Evolutionary conservation across 2,329 filamentous ascomycete species (phyloP).

Genomic region (Trichoderma oligosporum): DNA sequence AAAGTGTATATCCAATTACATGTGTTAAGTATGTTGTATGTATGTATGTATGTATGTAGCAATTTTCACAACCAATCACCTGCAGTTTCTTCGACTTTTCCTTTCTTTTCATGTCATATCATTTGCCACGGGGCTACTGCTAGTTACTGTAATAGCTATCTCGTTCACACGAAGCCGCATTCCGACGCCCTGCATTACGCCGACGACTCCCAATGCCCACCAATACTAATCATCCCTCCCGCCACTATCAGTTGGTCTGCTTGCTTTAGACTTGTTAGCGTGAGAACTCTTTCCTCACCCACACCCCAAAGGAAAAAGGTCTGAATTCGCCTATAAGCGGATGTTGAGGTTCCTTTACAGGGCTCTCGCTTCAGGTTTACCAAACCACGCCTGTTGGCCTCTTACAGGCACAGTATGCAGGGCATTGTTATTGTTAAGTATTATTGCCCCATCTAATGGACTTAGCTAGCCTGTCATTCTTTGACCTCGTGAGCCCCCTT

Average conservation of each 20-base stretch:
- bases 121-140: conserved; percentile 6
- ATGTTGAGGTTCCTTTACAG: not conserved
- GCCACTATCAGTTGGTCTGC: conserved; percentile 1
- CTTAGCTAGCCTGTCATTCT: not conserved
- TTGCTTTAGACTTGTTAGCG: not conserved
- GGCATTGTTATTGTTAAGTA: not conserved
- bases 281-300: not conserved
- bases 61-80: not conserved
- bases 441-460: conserved; percentile 4
- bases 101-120: not conserved
- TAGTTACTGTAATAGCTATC: not conserved
- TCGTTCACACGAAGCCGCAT: conserved; percentile 4
- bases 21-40: too few relatives aligned
- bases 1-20: not conserved
- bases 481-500: conserved; percentile 14
- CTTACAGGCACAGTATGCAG: too few relatives aligned
- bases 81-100: not conserved
- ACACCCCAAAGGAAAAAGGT: not conserved
- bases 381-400: too few relatives aligned
- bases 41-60: not conserved
- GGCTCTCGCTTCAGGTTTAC: not conserved
- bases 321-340: not conserved
- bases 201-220: conserved; percentile 7
- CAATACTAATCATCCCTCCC: not conserved
- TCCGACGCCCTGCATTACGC: conserved; percentile 9